Percentiles rank a stretch among this genome's conserved stretches.
These are phyloP conservation scores for Pneumocystis sp. DNA, from an alignment of 1,139 yeast genomes.

Conservation along the genomic window DNA sequence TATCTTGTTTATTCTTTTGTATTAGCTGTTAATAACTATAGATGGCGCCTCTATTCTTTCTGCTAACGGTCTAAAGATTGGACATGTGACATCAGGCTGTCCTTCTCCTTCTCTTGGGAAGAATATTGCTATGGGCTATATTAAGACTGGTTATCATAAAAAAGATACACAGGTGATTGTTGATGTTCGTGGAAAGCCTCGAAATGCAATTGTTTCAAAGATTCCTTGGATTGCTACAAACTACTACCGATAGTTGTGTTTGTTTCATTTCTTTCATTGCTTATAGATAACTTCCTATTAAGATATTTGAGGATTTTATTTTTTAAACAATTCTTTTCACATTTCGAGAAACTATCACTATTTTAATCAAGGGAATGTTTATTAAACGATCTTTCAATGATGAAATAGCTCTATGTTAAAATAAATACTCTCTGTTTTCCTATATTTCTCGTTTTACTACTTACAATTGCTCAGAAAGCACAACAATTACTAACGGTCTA, in stretches of 20 bases:
- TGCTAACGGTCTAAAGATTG: constrained; percentile 19
- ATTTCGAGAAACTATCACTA: too few relatives aligned
- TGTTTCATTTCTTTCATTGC: not conserved
- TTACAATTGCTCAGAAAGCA: too few relatives aligned
- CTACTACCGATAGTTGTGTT: constrained; percentile 36
- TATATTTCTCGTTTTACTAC: too few relatives aligned
- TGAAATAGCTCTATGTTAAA: too few relatives aligned
- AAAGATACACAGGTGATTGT: constrained; percentile 60
- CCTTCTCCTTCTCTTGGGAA: constrained; percentile 68
- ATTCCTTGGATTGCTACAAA: constrained; percentile 71
- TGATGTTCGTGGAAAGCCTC: constrained; percentile 68
- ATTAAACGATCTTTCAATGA: too few relatives aligned
- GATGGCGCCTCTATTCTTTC: constrained; percentile 55
- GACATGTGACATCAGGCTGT: constrained; percentile 76
- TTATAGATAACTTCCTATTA: not conserved
- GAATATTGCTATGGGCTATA: constrained; percentile 85
- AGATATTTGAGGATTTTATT: too few relatives aligned
- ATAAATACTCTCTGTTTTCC: too few relatives aligned
- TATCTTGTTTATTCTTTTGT: not conserved
- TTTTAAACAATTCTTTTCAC: too few relatives aligned
- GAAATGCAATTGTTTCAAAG: constrained; percentile 59
- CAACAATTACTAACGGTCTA: too few relatives aligned
- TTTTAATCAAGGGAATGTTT: too few relatives aligned
- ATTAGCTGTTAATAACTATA: constrained; percentile 6
- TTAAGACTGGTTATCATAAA: constrained; percentile 58